phyloP scores from a whole-genome alignment of 2,329 filamentous ascomycete genomes.

The Phyllosticta ampelicida region DNA sequence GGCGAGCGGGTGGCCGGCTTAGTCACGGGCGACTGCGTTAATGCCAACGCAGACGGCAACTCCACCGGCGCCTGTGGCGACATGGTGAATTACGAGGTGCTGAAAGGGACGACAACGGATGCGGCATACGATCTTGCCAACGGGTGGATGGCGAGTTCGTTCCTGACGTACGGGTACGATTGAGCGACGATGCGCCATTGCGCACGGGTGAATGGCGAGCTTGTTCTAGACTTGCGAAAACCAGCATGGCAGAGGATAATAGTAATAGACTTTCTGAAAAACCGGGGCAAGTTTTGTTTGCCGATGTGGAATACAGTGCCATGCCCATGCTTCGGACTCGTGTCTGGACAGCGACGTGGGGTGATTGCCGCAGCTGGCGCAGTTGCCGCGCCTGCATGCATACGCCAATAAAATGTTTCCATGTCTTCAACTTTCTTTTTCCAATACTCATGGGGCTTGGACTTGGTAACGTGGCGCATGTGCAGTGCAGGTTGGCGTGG shows the following conservation, averaged over 20 bases:
- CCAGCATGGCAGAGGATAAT: too few relatives aligned
- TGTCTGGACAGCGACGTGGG: not conserved
- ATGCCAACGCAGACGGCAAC: conserved; percentile 11
- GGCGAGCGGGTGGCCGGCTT: conserved; percentile 22
- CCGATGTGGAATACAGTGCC: not conserved
- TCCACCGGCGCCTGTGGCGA: conserved; percentile 17
- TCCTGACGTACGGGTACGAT: conserved; percentile 5
- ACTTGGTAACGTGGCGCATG: too few relatives aligned
- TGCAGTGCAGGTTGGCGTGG: too few relatives aligned
- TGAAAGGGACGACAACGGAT: conserved; percentile 22
- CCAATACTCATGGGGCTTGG: too few relatives aligned
- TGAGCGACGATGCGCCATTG: not conserved
- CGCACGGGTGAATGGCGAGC: not conserved
- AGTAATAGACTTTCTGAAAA: not conserved
- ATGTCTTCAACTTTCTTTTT: not conserved
- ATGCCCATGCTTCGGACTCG: not conserved
- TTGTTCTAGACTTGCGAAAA: too few relatives aligned
- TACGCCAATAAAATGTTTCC: not conserved
- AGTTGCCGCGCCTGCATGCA: not conserved
- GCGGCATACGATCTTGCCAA: conserved; percentile 22
- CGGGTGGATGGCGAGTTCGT: conserved; percentile 18
- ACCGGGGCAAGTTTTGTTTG: not conserved
- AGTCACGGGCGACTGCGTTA: conserved; percentile 16
- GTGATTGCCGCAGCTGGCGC: not conserved
- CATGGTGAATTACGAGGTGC: conserved; percentile 19